Evolutionary conservation across 441 rosid species (phyloP).

Genomic region (Euphorbia schlechtendalii): DNA sequence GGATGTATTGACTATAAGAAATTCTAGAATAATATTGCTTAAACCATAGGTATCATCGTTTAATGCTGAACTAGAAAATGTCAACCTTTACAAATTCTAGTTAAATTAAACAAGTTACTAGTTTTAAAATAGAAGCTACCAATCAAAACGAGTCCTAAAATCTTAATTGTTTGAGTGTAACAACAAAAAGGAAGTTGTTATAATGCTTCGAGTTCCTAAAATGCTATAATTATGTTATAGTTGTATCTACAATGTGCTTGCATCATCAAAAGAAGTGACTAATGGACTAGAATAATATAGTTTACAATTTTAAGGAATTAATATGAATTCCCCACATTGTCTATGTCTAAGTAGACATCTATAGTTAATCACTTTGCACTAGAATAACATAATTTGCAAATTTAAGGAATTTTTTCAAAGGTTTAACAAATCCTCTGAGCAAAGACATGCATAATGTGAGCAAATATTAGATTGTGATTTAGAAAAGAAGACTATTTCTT

Average conservation of each 20-base stretch:
- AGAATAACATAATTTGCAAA: background rate
- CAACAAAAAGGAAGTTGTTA: no score
- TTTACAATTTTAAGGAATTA: no score
- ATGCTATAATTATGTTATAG: background rate
- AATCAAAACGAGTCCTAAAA: no score
- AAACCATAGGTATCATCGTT: background rate
- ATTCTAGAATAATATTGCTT: background rate
- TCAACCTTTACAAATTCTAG: no score
- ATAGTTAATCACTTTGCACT: no score
- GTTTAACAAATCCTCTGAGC: background rate
- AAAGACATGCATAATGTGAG: background rate
- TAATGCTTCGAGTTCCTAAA: constrained; percentile 7
- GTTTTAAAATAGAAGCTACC: no score
- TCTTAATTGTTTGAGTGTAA: no score
- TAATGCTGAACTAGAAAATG: background rate
- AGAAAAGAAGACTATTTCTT: background rate
- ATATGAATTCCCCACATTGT: no score
- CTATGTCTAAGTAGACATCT: no score
- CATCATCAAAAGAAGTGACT: background rate
- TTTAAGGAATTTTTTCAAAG: background rate
- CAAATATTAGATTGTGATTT: background rate
- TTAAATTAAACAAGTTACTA: no score
- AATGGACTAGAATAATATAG: no score
- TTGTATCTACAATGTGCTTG: background rate
- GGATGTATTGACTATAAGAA: background rate